Percentiles rank a stretch among this genome's conserved stretches.
Conservation (phyloP, 2,329 filamentous ascomycete species). For the Fusarium siculi region DNA sequence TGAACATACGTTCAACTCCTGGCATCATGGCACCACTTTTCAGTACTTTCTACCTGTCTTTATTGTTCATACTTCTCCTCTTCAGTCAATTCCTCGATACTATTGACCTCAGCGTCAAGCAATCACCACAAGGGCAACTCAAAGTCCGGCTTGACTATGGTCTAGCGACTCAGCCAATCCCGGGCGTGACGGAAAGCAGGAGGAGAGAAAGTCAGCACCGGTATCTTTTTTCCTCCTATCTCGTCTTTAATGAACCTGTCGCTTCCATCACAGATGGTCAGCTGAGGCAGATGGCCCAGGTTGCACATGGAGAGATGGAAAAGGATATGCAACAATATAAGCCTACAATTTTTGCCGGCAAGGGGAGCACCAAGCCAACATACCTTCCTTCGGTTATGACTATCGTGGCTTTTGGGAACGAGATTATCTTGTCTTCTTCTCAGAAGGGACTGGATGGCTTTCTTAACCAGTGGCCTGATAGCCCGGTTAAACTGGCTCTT, state of each 20-base stretch:
- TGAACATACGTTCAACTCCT: no score
- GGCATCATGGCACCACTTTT: background rate
- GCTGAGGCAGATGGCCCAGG: background rate
- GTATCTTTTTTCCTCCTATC: background rate
- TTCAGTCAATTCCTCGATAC: background rate
- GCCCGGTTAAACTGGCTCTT: background rate
- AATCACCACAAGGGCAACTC: background rate
- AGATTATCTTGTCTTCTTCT: conserved; percentile 2
- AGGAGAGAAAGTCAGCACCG: background rate
- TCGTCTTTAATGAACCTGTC: background rate
- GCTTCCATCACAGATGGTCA: background rate
- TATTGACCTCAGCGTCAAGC: background rate
- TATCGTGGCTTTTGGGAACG: background rate
- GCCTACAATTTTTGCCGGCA: background rate
- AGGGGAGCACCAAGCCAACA: no score
- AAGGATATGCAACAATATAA: background rate
- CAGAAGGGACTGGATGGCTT: background rate
- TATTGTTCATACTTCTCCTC: background rate
- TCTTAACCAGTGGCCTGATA: background rate
- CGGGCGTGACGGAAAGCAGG: no score
- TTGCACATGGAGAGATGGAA: background rate
- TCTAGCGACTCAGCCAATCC: background rate
- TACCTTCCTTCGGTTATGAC: background rate
- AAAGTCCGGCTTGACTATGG: background rate
- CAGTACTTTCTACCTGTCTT: background rate